Percentiles rank a stretch among this genome's conserved stretches.
These are phyloP conservation scores for Microcyclospora tardicrescens DNA, from an alignment of 2,329 filamentous ascomycete genomes.

Conservation along the genomic window DNA sequence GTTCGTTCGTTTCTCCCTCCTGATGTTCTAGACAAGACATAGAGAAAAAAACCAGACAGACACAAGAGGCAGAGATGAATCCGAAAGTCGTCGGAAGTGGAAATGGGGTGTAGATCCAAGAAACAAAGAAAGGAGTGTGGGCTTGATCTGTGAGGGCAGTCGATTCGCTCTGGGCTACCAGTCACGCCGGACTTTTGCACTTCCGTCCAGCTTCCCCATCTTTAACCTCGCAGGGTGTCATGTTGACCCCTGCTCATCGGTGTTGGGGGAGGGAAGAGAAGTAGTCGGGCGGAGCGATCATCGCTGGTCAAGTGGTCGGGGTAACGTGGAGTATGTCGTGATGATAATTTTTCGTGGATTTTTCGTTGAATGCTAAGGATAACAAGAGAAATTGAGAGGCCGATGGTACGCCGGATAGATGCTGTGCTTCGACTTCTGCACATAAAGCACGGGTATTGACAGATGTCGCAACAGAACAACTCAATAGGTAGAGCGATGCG, in stretches of 20 bases:
- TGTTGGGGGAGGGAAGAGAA: conserved; percentile 4
- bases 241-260: conserved; percentile 8
- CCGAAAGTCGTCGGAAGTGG: too few relatives aligned
- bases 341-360: neutral
- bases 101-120: too few relatives aligned
- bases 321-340: neutral
- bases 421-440: conserved; percentile 5
- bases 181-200: too few relatives aligned
- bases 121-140: too few relatives aligned
- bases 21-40: too few relatives aligned
- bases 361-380: neutral
- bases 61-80: too few relatives aligned
- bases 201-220: conserved; percentile 9
- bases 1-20: too few relatives aligned
- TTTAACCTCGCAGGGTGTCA: conserved; percentile 23
- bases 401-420: conserved; percentile 6
- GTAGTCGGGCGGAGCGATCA: conserved; percentile 3
- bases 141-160: too few relatives aligned
- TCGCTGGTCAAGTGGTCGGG: conserved; percentile 3
- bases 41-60: too few relatives aligned
- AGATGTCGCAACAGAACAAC: neutral
- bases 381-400: neutral
- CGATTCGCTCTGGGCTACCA: too few relatives aligned
- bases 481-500: neutral
- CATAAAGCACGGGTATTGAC: neutral